These are phyloP conservation scores for Phytophthora sansomeana DNA, from an alignment of 352 stramenopile species.

Conservation along the genomic window DNA sequence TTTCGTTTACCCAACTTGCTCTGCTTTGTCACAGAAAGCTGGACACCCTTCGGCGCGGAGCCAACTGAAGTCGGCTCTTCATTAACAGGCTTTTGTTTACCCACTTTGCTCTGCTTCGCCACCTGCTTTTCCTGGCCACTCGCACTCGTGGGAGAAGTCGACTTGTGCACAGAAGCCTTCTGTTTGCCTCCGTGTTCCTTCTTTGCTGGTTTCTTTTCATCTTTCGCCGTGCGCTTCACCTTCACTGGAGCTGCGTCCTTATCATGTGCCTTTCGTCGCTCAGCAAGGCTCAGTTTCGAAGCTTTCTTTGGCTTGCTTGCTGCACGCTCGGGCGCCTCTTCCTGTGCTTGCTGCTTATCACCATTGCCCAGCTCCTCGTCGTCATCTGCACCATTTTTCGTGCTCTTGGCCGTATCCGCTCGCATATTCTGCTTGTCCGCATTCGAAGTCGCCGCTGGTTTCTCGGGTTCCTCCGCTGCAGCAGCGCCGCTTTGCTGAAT, in stretches of 20 bases:
- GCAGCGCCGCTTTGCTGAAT: neutral
- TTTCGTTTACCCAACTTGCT: neutral
- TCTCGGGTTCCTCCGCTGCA: neutral
- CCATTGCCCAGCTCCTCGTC: neutral
- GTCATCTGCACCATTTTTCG: neutral
- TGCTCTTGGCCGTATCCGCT: neutral
- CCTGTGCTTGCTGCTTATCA: neutral
- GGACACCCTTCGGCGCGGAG: too few relatives aligned
- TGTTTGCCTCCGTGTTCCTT: neutral
- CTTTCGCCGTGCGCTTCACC: neutral
- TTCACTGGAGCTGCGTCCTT: neutral
- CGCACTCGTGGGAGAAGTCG: neutral
- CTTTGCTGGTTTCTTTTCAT: conserved; percentile 3
- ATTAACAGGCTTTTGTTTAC: too few relatives aligned
- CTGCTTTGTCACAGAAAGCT: too few relatives aligned
- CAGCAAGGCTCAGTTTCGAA: neutral
- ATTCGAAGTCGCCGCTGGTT: neutral
- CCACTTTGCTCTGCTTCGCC: too few relatives aligned
- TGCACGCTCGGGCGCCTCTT: neutral
- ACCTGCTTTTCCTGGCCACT: neutral
- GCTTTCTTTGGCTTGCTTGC: neutral
- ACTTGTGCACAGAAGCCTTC: neutral
- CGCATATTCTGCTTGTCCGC: neutral
- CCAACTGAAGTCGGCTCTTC: too few relatives aligned
- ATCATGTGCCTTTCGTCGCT: neutral